Evolutionary conservation across 2,329 filamentous ascomycete species (phyloP), one percentile per base, ranked within the genome.

Genomic region (Penicillium sp.): DNA sequence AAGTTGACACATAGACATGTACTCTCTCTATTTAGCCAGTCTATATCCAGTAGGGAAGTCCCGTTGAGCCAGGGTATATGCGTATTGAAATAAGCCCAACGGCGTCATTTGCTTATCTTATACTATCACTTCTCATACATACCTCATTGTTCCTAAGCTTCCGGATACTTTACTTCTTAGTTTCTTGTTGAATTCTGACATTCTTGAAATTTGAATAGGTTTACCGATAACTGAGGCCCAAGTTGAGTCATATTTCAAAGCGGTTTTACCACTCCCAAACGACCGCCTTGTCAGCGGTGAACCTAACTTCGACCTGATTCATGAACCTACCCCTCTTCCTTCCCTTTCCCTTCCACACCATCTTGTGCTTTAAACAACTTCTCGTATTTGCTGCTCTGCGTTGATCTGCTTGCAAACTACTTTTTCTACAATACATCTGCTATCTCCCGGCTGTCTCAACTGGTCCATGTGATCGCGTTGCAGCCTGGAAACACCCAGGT

Each of bases 281-380:
- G 29, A 27, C 29, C 21, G 41, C 37, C 37, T 43, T 45, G 54
- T 42, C 54, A 56, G 54, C 47, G 54, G 54, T 56, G 54, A 56
- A 56, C 62, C 61, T 61, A 59, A 65, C 58, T 57, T 55, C 49
- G 49, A 53, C 55, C 62, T 60, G 61, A 67, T 63, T 66, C 61
- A 66, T 65, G 61, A 64, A 64, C 53, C 63, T 66, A 67, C 65
- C 65, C 65, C 65, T 67, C 65, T 61, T 58, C 64, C 62, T 61
- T 58, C 56, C 50, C 21, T 54, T 56, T 54, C 48, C 21, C 54
- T 51, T 54, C 51, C 37, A 58, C 50, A 38, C 27, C 51, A 19
- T 50, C 12, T 49, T 49, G 19, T 47, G 29, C 12, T 12, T 42
- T 42, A 27, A 54, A 54, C 42, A 13, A 38, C 25, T 29, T 13